Conservation (phyloP, 352 stramenopile genomes). For the Phytophthora tentaculata region DNA sequence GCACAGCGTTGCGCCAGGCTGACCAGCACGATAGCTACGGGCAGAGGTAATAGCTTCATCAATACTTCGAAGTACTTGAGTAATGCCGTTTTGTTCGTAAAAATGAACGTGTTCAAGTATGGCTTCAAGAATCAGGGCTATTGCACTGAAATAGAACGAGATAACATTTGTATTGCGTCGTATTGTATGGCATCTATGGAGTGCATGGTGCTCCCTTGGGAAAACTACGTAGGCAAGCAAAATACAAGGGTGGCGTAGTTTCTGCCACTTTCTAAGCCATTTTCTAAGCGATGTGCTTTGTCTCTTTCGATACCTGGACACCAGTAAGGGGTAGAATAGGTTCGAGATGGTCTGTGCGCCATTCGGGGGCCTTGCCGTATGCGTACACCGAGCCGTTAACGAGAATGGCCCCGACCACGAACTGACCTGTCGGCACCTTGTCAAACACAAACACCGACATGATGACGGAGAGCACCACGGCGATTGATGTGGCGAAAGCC, state of each 20-base stretch:
- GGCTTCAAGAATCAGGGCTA: too few relatives aligned
- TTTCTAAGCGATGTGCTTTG: constrained; percentile 26
- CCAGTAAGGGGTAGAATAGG: constrained; percentile 27
- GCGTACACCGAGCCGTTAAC: constrained; percentile 86
- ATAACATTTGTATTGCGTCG: background rate
- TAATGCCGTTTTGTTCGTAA: background rate
- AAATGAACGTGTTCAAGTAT: too few relatives aligned
- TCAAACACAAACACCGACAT: constrained; percentile 87
- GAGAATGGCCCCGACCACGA: constrained; percentile 72
- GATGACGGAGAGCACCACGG: constrained; percentile 81
- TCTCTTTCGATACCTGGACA: constrained; percentile 19
- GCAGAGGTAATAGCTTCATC: constrained; percentile 14
- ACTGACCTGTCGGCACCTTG: constrained; percentile 80
- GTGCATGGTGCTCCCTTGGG: background rate
- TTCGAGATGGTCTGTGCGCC: constrained; percentile 29
- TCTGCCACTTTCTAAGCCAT: constrained; percentile 12
- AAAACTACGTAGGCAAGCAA: constrained; percentile 9
- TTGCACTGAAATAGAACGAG: too few relatives aligned
- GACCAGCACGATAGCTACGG: constrained; percentile 8
- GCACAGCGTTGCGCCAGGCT: constrained; percentile 2
- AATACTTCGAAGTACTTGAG: too few relatives aligned
- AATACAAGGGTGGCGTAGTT: constrained; percentile 12
- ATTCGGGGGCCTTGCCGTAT: constrained; percentile 69
- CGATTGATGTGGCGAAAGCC: constrained; percentile 86
- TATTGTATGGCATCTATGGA: constrained; percentile 28